Conservation (phyloP, 139 green algal species). For the Micractinium conductrix region DNA sequence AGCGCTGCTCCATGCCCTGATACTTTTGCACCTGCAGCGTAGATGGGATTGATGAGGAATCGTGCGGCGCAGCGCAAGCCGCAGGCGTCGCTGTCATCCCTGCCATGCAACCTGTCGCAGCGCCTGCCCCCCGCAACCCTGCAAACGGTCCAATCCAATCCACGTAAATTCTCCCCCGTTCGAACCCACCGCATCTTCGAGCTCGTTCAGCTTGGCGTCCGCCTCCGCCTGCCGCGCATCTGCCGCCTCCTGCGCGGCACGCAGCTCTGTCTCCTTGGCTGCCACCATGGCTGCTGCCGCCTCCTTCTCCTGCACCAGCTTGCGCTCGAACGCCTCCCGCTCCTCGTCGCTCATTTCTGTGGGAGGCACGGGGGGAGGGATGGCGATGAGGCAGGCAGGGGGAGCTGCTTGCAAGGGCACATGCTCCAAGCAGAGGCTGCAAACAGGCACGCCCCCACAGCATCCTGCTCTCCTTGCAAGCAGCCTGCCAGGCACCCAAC, state of each 20-base stretch:
- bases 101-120: too few species aligned
- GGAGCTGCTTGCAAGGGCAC: neutral
- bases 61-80: too few species aligned
- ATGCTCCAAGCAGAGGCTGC: too few species aligned
- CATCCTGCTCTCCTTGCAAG: too few species aligned
- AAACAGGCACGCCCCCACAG: too few species aligned
- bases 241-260: slow-evolving; percentile 22
- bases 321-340: slow-evolving; percentile 14
- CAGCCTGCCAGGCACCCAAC: neutral
- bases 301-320: neutral
- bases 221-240: slow-evolving; percentile 32
- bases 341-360: slow-evolving; percentile 7
- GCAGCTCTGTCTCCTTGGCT: slow-evolving; percentile 21
- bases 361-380: too few species aligned
- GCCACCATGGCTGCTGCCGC: slow-evolving; percentile 7
- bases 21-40: slow-evolving; percentile 59
- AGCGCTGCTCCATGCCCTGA: slow-evolving; percentile 53
- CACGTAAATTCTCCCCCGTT: neutral
- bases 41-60: too few species aligned
- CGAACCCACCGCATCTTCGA: slow-evolving; percentile 11
- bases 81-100: too few species aligned
- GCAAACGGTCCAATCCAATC: neutral
- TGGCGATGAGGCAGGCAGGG: neutral
- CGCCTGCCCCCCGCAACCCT: too few species aligned
- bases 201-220: slow-evolving; percentile 40